Base-by-base conservation (phyloP, 1,139 yeast genomes). In the Diutina neorugosa region DNA sequence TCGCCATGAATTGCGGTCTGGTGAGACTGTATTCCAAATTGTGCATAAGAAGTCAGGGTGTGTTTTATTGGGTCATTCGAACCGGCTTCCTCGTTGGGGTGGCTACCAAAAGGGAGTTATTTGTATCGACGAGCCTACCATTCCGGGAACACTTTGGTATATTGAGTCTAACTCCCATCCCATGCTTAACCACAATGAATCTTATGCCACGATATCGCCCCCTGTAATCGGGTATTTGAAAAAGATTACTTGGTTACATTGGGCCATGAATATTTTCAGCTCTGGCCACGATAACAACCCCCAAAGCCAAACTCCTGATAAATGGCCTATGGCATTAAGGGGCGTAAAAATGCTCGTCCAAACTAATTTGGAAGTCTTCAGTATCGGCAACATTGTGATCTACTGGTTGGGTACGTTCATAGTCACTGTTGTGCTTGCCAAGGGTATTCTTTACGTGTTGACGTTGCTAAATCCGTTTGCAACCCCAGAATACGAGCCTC, bases 51-150 rank as follows among this genome's bases (percentile, higher is more conserved):
- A 82, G 23, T 77, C 81, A 14, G 69, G 70, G 25, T 88, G 96
- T 64, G 71, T 72, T 19, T 62, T 88, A 52, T 64, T 86, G 57
- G 77, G 86, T 7, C 94, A 87, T 61, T 76, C 75, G 40, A 73
- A 73, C 7, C 75, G 70, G 58, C 69, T 88, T 46, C 94, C 94
- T 3, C 73, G 71, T 1, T 84, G 90, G 89, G 94, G 82, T 0
- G 73, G 72, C 57, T 71, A 73, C 40, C 94, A 86, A 61, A 82
- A 82, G 63, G 96, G 89, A 67, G 88, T 87, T 2, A 67, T 85
- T 21, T 89, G 96, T 65, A 76, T 86, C 41, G 78, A 78, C 47
- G 78, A 77, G 41, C 89, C 95, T 12, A 78, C 78, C 2, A 65
- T 71, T 41, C 75, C 78, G 12, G 77, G 81, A 59, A 73, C 91